Percentiles rank a stretch among this genome's conserved stretches.
phyloP scores from a whole-genome alignment of 176 grass and related monocot genomes.

The Aegilops speltoides region DNA sequence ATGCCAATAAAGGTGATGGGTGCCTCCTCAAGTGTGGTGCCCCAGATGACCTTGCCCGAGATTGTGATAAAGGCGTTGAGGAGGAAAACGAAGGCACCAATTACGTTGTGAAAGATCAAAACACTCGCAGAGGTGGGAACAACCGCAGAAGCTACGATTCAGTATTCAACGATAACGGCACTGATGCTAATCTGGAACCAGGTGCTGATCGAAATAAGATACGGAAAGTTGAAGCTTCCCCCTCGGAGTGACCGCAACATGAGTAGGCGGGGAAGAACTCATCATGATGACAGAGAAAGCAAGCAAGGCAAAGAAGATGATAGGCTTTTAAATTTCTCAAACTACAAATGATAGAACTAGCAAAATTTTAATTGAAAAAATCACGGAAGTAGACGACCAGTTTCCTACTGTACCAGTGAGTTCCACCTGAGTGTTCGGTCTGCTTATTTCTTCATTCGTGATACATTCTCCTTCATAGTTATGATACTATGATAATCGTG shows the following conservation, averaged over 20 bases:
- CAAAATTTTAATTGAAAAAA: no score
- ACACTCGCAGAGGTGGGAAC: constrained; percentile 58
- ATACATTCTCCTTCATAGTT: no score
- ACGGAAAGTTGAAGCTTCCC: constrained; percentile 36
- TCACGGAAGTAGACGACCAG: no score
- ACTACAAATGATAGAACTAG: no score
- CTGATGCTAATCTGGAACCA: not conserved
- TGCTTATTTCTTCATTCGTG: no score
- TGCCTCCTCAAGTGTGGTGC: constrained; percentile 65
- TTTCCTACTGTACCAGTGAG: no score
- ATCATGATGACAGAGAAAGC: constrained; percentile 36
- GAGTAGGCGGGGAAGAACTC: constrained; percentile 13
- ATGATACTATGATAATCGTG: no score
- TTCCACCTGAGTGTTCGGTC: no score
- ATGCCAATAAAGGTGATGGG: constrained; percentile 58
- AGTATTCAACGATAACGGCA: constrained; percentile 55
- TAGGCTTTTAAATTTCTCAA: not conserved
- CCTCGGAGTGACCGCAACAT: not conserved
- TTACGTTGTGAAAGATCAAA: constrained; percentile 85
- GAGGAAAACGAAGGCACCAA: constrained; percentile 45
- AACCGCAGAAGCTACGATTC: constrained; percentile 68
- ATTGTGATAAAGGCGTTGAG: constrained; percentile 42
- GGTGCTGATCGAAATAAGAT: constrained; percentile 42
- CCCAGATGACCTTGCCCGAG: constrained; percentile 61
- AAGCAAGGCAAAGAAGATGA: constrained; percentile 35